A percentile compares a stretch with the other conserved stretches of the same genome.
Conservation (phyloP, 176 grass and related monocot genomes). For the Themeda triandra region DNA sequence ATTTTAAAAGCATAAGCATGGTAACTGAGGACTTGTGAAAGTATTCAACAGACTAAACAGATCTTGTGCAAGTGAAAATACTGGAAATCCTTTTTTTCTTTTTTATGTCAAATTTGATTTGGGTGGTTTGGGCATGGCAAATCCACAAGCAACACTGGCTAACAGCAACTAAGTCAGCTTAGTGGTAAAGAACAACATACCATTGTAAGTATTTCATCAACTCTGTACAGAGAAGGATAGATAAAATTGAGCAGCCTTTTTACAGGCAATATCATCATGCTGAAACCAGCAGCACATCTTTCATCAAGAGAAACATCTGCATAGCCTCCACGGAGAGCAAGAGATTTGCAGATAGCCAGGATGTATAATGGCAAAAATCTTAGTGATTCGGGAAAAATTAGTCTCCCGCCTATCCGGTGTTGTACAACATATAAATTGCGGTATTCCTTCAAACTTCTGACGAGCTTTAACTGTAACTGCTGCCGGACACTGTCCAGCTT, state of each 20-base stretch:
- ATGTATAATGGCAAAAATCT: constrained; percentile 79
- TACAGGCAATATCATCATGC: constrained; percentile 84
- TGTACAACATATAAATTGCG: constrained; percentile 77
- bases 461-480: constrained; percentile 79
- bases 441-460: constrained; percentile 93
- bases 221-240: constrained; percentile 78
- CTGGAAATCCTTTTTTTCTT: neutral
- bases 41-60: neutral
- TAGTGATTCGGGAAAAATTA: constrained; percentile 92
- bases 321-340: constrained; percentile 87
- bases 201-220: constrained; percentile 74
- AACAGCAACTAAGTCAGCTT: constrained; percentile 1
- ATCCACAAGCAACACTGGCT: constrained; percentile 10
- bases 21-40: neutral
- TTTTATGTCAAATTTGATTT: constrained; percentile 8
- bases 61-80: neutral
- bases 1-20: constrained; percentile 4
- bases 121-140: neutral
- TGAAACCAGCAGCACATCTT: constrained; percentile 83
- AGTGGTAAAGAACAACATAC: constrained; percentile 39
- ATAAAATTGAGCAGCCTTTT: constrained; percentile 65
- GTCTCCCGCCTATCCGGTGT: constrained; percentile 72
- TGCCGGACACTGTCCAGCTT: constrained; percentile 95
- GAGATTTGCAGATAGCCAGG: constrained; percentile 69
- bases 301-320: constrained; percentile 89